Conservation (phyloP, 768 basidiomycete species). For the Phlegmacium glaucopus region DNA sequence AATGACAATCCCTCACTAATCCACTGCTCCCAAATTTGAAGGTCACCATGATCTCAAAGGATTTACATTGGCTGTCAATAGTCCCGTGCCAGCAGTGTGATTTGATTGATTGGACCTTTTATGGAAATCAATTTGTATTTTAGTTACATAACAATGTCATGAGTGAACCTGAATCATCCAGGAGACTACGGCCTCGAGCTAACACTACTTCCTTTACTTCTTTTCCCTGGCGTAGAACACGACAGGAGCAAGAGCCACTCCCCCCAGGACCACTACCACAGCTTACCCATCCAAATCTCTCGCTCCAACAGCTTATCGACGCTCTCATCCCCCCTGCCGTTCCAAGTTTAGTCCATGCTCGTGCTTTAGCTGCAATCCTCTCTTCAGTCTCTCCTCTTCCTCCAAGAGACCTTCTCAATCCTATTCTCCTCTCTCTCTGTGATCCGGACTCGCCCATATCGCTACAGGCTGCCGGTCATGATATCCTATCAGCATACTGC, state of each 20-base stretch:
- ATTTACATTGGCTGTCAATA: too few species aligned
- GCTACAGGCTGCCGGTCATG: constrained; percentile 66
- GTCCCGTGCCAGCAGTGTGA: too few species aligned
- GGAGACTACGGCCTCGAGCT: constrained; percentile 26
- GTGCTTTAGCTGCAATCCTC: constrained; percentile 51
- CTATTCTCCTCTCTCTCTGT: constrained; percentile 62
- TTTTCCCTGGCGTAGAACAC: constrained; percentile 25
- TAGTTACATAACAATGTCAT: constrained; percentile 25
- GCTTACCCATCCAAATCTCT: constrained; percentile 27
- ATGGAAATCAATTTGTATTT: background rate
- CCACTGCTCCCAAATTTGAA: too few species aligned
- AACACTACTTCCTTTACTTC: constrained; percentile 33
- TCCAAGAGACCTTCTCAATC: constrained; percentile 46
- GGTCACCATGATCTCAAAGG: too few species aligned
- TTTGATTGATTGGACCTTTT: too few species aligned
- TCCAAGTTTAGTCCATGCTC: constrained; percentile 64
- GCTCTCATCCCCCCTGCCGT: constrained; percentile 54
- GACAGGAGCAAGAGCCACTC: constrained; percentile 14
- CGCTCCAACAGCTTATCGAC: constrained; percentile 39
- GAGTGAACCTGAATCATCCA: constrained; percentile 23
- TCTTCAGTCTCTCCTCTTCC: constrained; percentile 54
- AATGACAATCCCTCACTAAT: too few species aligned
- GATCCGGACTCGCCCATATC: constrained; percentile 46
- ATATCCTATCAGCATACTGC: constrained; percentile 68
- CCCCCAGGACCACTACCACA: constrained; percentile 17